Conservation (phyloP, 495 filamentous ascomycete species). For the Delitschia confertaspora region DNA sequence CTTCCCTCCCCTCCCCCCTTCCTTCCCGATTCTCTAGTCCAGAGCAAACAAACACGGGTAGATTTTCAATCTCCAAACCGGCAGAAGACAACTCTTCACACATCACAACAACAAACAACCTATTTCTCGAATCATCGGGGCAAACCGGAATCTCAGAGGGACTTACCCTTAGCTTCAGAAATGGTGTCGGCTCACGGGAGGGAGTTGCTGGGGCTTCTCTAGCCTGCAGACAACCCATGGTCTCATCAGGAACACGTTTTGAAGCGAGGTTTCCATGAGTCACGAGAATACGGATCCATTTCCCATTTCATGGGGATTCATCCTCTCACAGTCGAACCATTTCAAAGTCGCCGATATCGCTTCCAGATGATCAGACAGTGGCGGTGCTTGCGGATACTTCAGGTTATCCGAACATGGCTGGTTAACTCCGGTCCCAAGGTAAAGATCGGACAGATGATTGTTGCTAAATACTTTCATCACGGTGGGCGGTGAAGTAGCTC, state of each 20-base stretch:
- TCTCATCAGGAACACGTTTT: slow-evolving; percentile 2
- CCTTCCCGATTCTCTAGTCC: too few relatives aligned
- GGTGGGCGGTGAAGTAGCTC: not conserved
- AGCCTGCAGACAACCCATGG: slow-evolving; percentile 4
- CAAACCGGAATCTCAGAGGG: too few relatives aligned
- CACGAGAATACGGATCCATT: slow-evolving; percentile 21
- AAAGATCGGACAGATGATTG: not conserved
- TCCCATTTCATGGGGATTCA: slow-evolving; percentile 4
- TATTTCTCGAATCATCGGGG: too few relatives aligned
- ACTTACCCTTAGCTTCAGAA: too few relatives aligned
- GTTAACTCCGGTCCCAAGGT: not conserved
- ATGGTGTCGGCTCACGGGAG: slow-evolving; percentile 12
- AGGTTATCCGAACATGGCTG: too few relatives aligned
- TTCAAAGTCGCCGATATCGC: slow-evolving; percentile 27
- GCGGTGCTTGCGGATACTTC: slow-evolving; percentile 10
- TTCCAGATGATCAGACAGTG: slow-evolving; percentile 2
- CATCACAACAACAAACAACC: too few relatives aligned
- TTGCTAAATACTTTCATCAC: not conserved
- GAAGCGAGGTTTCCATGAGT: slow-evolving; percentile 27
- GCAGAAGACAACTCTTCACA: too few relatives aligned
- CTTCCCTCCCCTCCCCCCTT: not conserved
- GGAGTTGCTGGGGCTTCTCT: slow-evolving; percentile 13
- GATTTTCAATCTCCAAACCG: too few relatives aligned
- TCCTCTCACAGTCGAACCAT: too few relatives aligned
- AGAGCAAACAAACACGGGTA: too few relatives aligned